Evolutionary conservation across 1,284 basidiomycete species (phyloP).

Genomic region (Leccinum griseonigrum): DNA sequence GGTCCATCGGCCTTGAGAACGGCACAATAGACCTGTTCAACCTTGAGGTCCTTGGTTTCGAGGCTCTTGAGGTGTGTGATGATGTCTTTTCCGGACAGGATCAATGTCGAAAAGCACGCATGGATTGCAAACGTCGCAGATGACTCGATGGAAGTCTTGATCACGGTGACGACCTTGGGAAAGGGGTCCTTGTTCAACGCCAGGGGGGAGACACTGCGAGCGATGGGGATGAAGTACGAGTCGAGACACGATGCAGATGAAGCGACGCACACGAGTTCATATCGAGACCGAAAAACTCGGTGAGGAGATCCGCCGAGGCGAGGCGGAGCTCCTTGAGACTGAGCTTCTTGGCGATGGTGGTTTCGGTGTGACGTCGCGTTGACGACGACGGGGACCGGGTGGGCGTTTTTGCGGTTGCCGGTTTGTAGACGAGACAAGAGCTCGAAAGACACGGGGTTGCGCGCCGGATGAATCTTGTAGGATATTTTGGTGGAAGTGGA

Average conservation of each 20-base stretch:
- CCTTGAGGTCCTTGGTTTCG: slow-evolving; percentile 58
- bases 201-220: slow-evolving; percentile 69
- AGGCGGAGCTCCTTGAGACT: slow-evolving; percentile 88
- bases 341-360: slow-evolving; percentile 80
- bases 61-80: slow-evolving; percentile 70
- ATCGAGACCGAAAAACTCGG: slow-evolving; percentile 80
- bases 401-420: slow-evolving; percentile 87
- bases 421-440: slow-evolving; percentile 83
- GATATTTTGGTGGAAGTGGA: slow-evolving; percentile 20
- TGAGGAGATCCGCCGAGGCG: slow-evolving; percentile 85
- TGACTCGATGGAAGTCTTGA: slow-evolving; percentile 75
- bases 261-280: slow-evolving; percentile 79
- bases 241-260: neutral
- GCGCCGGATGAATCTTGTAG: neutral
- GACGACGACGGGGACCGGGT: slow-evolving; percentile 81
- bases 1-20: slow-evolving; percentile 53
- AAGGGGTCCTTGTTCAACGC: slow-evolving; percentile 70
- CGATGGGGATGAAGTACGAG: neutral
- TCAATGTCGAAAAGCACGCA: slow-evolving; percentile 70
- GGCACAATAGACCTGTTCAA: slow-evolving; percentile 74
- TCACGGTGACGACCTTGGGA: slow-evolving; percentile 72
- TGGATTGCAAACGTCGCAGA: slow-evolving; percentile 73
- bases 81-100: slow-evolving; percentile 78
- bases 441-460: slow-evolving; percentile 51
- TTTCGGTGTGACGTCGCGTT: slow-evolving; percentile 76